These are phyloP conservation scores for Psilocybe sp. DNA, from an alignment of 768 basidiomycete genomes.

Conservation along the genomic window DNA sequence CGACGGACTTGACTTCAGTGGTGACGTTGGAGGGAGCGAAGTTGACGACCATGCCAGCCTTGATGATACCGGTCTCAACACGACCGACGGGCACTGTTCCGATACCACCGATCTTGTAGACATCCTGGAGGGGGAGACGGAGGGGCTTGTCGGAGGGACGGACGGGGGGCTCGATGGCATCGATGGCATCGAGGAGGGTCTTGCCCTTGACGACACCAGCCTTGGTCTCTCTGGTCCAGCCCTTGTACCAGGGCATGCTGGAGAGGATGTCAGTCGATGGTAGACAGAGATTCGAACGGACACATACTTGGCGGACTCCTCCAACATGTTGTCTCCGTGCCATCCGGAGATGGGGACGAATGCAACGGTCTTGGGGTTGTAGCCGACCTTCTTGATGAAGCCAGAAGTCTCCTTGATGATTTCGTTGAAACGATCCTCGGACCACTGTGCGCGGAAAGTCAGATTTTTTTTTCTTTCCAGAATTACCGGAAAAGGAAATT, in stretches of 20 bases:
- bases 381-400: slow-evolving; percentile 99
- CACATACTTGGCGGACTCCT: slow-evolving; percentile 90
- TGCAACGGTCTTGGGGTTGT: slow-evolving; percentile 97
- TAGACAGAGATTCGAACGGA: not conserved
- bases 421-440: slow-evolving; percentile 99
- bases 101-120: slow-evolving; percentile 99
- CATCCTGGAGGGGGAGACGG: slow-evolving; percentile 99
- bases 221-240: slow-evolving; percentile 98
- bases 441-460: slow-evolving; percentile 69
- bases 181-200: slow-evolving; percentile 99
- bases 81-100: slow-evolving; percentile 99
- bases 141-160: slow-evolving; percentile 99
- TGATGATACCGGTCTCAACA: slow-evolving; percentile 99
- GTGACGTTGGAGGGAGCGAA: slow-evolving; percentile 98
- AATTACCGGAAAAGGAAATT: not conserved
- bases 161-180: slow-evolving; percentile 96
- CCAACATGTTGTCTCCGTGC: slow-evolving; percentile 99
- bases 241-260: slow-evolving; percentile 99
- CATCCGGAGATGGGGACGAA: slow-evolving; percentile 99
- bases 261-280: slow-evolving; percentile 16
- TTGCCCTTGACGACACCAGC: slow-evolving; percentile 92
- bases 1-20: slow-evolving; percentile 99
- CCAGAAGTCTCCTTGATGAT: slow-evolving; percentile 96
- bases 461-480: too few relatives aligned
- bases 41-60: slow-evolving; percentile 98